phyloP scores from a whole-genome alignment of 345 rosid species.

The Pistacia vera region DNA sequence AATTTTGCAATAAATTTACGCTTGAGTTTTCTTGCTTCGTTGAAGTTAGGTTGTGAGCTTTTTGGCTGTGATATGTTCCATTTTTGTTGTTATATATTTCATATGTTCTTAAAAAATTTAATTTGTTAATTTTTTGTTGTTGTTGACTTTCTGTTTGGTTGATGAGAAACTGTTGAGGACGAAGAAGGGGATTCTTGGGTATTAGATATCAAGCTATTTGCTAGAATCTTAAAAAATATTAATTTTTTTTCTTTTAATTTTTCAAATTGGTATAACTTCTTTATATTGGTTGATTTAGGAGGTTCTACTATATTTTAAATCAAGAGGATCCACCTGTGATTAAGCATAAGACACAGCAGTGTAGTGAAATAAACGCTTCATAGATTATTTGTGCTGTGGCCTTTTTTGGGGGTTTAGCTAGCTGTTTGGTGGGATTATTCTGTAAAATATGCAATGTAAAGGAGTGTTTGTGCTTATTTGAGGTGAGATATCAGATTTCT shows the following conservation, averaged over 20 bases:
- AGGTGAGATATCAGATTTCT: neutral
- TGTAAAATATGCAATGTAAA: too few species aligned
- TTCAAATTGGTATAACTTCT: neutral
- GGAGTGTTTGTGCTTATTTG: too few species aligned
- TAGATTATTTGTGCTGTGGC: too few species aligned
- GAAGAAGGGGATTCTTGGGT: neutral
- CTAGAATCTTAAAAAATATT: neutral
- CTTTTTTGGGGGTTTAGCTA: too few species aligned
- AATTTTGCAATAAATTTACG: neutral
- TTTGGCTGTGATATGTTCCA: neutral
- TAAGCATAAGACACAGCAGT: too few species aligned
- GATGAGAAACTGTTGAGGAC: neutral
- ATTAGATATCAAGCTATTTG: neutral
- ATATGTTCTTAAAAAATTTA: too few species aligned
- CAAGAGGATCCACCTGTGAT: too few species aligned
- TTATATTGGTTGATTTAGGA: neutral
- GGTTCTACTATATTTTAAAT: too few species aligned
- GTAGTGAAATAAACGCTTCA: too few species aligned
- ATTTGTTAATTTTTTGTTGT: neutral
- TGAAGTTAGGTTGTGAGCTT: neutral
- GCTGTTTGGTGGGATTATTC: too few species aligned
- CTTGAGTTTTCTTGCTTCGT: neutral
- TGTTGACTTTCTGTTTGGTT: neutral
- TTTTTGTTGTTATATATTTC: neutral
- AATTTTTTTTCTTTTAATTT: neutral